Percentiles rank a stretch among this genome's conserved stretches.
Conservation (phyloP, 2,329 filamentous ascomycete genomes). For the Phyllosticta citribraziliensis region DNA sequence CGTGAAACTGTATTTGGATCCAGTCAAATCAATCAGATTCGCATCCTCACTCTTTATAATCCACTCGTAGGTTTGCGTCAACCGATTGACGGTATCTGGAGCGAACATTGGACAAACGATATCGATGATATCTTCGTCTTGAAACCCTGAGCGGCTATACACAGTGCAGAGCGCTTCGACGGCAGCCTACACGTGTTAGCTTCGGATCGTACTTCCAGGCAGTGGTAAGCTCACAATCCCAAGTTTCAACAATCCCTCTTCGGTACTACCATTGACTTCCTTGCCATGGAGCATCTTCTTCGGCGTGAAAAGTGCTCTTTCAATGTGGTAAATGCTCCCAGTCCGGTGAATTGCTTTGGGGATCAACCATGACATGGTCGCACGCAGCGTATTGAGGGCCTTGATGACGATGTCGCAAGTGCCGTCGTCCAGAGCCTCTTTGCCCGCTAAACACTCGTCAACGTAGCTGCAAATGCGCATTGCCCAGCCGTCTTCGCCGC, state of each 20-base stretch:
- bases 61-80: constrained; percentile 69
- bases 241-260: no score
- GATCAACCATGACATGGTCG: constrained; percentile 78
- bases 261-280: no score
- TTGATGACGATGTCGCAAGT: constrained; percentile 64
- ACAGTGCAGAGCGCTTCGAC: constrained; percentile 77
- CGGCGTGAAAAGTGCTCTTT: constrained; percentile 31
- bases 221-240: constrained; percentile 17
- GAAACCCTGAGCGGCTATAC: constrained; percentile 63
- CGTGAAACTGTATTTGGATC: constrained; percentile 80
- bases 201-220: background rate
- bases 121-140: constrained; percentile 66
- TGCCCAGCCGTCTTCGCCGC: constrained; percentile 79
- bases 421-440: constrained; percentile 55
- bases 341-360: constrained; percentile 64
- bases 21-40: no score
- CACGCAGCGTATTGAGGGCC: constrained; percentile 65
- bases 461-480: constrained; percentile 66
- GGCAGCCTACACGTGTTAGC: constrained; percentile 34
- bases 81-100: constrained; percentile 58
- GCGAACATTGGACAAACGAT: constrained; percentile 74
- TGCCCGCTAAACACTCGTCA: constrained; percentile 58
- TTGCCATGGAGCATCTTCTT: no score
- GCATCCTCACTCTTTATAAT: no score
- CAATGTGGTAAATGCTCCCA: constrained; percentile 27